Conservation (phyloP, 805 yeast genomes). For the Candida insectalens region DNA sequence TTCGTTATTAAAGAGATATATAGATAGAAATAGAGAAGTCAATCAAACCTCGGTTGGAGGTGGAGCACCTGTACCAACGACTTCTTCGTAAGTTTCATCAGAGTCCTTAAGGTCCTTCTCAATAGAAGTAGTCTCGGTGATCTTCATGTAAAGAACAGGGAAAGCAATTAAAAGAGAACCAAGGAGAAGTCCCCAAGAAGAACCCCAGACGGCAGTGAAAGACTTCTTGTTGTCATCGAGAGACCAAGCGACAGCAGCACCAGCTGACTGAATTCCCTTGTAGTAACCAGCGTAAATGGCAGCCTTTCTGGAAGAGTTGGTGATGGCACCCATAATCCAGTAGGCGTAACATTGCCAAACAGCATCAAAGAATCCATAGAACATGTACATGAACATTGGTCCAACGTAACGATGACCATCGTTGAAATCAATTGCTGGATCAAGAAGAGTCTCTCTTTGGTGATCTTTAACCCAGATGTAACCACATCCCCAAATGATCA, state of each 20-base stretch:
- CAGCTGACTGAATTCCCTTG: conserved; percentile 57
- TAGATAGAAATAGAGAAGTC: too few species aligned
- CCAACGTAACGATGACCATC: conserved; percentile 39
- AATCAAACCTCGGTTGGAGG: too few species aligned
- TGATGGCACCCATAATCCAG: conserved; percentile 50
- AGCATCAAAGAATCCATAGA: conserved; percentile 53
- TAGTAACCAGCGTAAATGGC: conserved; percentile 53
- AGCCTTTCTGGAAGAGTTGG: conserved; percentile 45
- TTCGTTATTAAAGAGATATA: too few species aligned
- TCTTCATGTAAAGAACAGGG: conserved; percentile 34
- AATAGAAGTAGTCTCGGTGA: conserved; percentile 33
- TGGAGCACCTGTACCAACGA: too few species aligned
- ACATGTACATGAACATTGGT: conserved; percentile 52
- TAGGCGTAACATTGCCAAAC: conserved; percentile 48
- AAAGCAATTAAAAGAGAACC: conserved; percentile 39
- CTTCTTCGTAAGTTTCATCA: conserved; percentile 5
- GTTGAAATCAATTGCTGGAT: conserved; percentile 32
- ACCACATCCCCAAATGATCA: conserved; percentile 55
- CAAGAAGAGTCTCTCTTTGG: conserved; percentile 14
- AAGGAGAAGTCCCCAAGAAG: conserved; percentile 41
- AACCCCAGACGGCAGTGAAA: conserved; percentile 34
- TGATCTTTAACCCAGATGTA: conserved; percentile 24
- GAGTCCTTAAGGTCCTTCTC: conserved; percentile 13
- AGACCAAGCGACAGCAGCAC: conserved; percentile 49
- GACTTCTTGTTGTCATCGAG: conserved; percentile 5